Evolutionary conservation across 176 grass and related monocot genomes (phyloP), one percentile per base, ranked within the genome.

Genomic region (Oryza meridionalis): DNA sequence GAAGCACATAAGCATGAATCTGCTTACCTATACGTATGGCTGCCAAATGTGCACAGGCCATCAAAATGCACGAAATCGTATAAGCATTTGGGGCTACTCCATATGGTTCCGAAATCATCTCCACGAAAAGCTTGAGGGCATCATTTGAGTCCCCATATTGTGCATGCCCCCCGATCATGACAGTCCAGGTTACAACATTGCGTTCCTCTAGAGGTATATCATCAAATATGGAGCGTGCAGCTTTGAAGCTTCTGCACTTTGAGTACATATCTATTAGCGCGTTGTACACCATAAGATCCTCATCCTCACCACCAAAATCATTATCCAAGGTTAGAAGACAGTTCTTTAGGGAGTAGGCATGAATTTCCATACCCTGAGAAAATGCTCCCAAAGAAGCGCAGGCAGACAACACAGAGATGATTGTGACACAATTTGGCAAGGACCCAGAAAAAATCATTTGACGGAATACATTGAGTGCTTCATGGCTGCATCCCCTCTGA

Each of bases 251-350:
- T 78, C 83, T 81, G 77, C 90, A 97, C 87, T 97, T 97, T n/a
- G 92, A 91, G 87, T 97, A 97, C 94, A 97, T 94, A 77, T 94
- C 94, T 79, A 97, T 90, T 40, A 97, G 84, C 46, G 92, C 76
- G 85, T 97, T 97, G 58, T 90, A 55, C 67, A 97, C 92, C 85
- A 92, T 92, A 50, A 90, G 81, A 83, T 94, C 94, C 59, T 94
- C 89, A 49, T 76, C 26, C 26, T 67, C 73, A 72, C 84, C 80
- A 84, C 70, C 21, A 70, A 85, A 89, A 76, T 76, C 2, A 72
- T 87, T 63, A 84, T 82, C 76, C 81, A 59, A 75, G 15, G 26
- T 84, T 42, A 94, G 29, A 78, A 97, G 86, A 33, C 73, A 77
- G 72, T 92, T 92, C 91, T 88, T 97, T 63, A 97, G 70, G 66